Evolutionary conservation across 352 stramenopile species (phyloP), one percentile per base, ranked within the genome.

Genomic region (Pythium scleroteichum): DNA sequence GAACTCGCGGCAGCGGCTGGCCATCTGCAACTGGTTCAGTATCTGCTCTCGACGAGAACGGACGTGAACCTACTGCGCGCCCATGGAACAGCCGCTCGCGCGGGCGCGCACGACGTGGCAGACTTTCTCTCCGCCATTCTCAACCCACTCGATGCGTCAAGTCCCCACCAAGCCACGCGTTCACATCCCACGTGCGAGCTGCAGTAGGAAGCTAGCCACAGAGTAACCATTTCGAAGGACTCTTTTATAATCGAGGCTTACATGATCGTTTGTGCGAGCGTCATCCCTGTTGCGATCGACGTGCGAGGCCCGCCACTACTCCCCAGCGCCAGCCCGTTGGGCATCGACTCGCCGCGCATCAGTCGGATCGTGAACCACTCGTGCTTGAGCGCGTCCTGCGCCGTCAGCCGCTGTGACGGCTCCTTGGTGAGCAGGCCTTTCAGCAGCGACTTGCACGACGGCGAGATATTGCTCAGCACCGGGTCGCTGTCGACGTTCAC

Each of bases 401-500:
- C 89, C 32, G 87, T 95, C 32, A 97, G 69, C 4, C 90, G 76
- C 42, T 81, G 87, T 6, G 73, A 42, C 3, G 88, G 87, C 41
- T 95, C 77, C 62, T 97, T 97, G 1, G 82, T 94, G 3, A 97
- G 72, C 65, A 96, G 62, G 1, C 81, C 81, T 33, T 90, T 79
- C 3, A 97, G 59, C 26, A 97, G 65, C 2, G 78, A 45, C 55
- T 92, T 92, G 33, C 76, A 77, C 9, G 70, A 60, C 19, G 69
- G 56, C 17, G 85, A 92, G 8, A 94, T 73, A 23, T 55, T 79
- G 61, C 64, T 67, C 75, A 83, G 89, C 10, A 73, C 71, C 10
- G 65, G 40, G 59, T 91, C 78, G 6, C 71, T 78, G 24, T 93
- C 85, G 2, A 95, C 81, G 33, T 94, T 89, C 5, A 97, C 71